phyloP scores from a whole-genome alignment of 495 filamentous ascomycete genomes.

The Penicillium robsamsonii region DNA sequence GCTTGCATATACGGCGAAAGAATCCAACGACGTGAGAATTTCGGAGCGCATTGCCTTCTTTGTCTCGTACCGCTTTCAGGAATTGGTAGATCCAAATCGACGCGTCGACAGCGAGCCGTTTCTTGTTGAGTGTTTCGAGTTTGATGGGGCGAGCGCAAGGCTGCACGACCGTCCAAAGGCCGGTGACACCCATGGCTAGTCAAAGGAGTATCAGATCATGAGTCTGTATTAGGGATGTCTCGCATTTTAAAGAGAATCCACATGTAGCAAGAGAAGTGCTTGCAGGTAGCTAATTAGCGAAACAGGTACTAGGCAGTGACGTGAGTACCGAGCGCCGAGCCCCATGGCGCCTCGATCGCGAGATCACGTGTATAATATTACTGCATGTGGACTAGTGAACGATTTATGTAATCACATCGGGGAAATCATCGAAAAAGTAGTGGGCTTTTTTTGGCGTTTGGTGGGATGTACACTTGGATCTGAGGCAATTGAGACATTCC shows the following conservation, averaged over 20 bases:
- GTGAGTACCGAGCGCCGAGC: constrained; percentile 4
- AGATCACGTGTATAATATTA: constrained; percentile 29
- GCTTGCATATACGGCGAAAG: constrained; percentile 96
- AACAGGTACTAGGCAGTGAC: constrained; percentile 15
- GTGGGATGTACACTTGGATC: constrained; percentile 14
- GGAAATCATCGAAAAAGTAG: constrained; percentile 10
- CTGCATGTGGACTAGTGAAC: constrained; percentile 23
- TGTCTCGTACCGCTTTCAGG: constrained; percentile 95
- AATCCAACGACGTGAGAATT: constrained; percentile 96
- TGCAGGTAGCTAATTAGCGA: neutral
- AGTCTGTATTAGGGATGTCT: neutral
- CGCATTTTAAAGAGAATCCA: neutral
- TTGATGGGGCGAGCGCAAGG: constrained; percentile 83
- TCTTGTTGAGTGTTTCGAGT: constrained; percentile 91
- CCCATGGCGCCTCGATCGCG: constrained; percentile 20
- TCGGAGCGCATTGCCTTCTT: constrained; percentile 93
- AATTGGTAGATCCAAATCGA: constrained; percentile 99
- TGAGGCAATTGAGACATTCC: constrained; percentile 8
- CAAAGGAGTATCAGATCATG: constrained; percentile 2
- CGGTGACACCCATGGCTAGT: constrained; percentile 86
- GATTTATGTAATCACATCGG: constrained; percentile 4
- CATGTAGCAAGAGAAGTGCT: neutral
- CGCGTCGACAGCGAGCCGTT: constrained; percentile 93
- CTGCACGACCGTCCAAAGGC: constrained; percentile 91
- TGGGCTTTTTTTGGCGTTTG: constrained; percentile 13